Evolutionary conservation across 140 eudicot species (phyloP).

Genomic region (Flaveria floridana): DNA sequence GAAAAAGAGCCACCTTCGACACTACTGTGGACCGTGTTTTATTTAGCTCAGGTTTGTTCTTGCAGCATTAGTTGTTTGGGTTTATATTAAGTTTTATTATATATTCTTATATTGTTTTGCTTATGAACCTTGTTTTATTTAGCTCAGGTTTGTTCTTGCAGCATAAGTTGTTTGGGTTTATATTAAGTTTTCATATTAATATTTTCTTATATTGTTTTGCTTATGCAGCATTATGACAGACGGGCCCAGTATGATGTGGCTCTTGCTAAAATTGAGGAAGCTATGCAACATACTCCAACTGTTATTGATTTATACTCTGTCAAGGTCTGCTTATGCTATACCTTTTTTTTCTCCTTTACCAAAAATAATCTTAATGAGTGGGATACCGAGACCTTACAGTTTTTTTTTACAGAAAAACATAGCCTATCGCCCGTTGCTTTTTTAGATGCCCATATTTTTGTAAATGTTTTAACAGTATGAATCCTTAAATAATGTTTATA

Average conservation of each 20-base stretch:
- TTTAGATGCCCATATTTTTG: neutral
- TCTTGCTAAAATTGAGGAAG: constrained; percentile 82
- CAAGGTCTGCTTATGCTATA: constrained; percentile 56
- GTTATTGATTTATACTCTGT: constrained; percentile 91
- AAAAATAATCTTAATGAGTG: neutral
- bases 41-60: constrained; percentile 83
- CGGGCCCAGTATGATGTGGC: constrained; percentile 71
- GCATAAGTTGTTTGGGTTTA: neutral
- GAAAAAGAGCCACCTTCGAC: constrained; percentile 98
- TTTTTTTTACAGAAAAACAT: neutral
- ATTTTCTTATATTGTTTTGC: constrained; percentile 17
- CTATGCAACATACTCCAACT: constrained; percentile 92
- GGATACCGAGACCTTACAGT: neutral
- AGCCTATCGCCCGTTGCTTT: neutral
- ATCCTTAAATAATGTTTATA: neutral
- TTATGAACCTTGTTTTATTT: constrained; percentile 80
- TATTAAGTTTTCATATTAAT: constrained; percentile 11
- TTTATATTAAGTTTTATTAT: constrained; percentile 13
- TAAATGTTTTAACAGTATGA: neutral
- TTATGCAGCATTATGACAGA: constrained; percentile 85
- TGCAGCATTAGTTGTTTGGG: neutral
- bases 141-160: constrained; percentile 68
- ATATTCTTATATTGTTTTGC: constrained; percentile 18
- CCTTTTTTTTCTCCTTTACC: neutral
- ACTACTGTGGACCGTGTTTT: constrained; percentile 88